Percentiles rank a stretch among this genome's conserved stretches.
These are phyloP conservation scores for Leptographium galeiforme DNA, from an alignment of 2,329 filamentous ascomycete genomes.

Conservation along the genomic window DNA sequence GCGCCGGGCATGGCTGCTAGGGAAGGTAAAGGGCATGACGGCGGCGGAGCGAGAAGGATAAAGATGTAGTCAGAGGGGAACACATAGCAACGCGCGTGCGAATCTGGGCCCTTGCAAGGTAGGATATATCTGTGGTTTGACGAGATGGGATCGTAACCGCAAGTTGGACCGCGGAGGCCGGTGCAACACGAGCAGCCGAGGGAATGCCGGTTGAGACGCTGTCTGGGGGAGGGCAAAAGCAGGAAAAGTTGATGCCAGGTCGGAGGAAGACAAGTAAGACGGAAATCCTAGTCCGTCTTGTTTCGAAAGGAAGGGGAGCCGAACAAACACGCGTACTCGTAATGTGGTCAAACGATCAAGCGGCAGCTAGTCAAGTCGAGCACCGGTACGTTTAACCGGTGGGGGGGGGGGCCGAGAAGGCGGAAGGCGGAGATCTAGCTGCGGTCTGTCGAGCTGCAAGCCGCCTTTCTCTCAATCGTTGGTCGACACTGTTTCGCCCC, in stretches of 20 bases:
- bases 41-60: neutral
- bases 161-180: no score
- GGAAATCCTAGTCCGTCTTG: no score
- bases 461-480: no score
- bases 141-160: neutral
- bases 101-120: neutral
- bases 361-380: no score
- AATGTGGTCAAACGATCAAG: no score
- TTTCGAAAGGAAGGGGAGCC: neutral
- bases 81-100: neutral
- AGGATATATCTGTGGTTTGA: neutral
- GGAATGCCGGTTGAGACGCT: neutral
- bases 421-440: no score
- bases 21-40: neutral
- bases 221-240: neutral
- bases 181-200: neutral
- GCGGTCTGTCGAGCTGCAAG: no score
- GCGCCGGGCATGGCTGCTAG: neutral
- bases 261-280: no score
- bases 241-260: no score
- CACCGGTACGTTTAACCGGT: no score
- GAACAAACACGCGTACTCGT: neutral
- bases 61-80: neutral
- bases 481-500: no score
- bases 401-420: no score